Evolutionary conservation across 2,329 filamentous ascomycete genomes (phyloP).

Genomic region (Trichoderma asperellum): DNA sequence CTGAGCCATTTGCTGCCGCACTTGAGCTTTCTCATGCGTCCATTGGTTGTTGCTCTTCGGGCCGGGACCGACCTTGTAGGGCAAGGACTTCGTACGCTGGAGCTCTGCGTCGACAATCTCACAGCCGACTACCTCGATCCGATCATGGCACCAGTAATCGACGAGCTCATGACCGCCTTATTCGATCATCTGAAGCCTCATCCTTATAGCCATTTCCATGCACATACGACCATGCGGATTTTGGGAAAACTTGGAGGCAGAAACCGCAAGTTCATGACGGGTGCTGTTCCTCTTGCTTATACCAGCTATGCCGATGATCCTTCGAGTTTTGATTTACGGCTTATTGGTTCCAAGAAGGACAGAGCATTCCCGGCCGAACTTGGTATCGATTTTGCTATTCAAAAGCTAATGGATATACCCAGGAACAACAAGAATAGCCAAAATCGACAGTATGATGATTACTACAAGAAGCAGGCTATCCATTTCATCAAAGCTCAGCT

Average conservation of each 20-base stretch:
- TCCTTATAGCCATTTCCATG: slow-evolving; percentile 95
- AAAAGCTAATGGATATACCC: slow-evolving; percentile 80
- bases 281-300: slow-evolving; percentile 81
- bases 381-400: slow-evolving; percentile 85
- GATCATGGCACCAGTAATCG: slow-evolving; percentile 98
- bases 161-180: slow-evolving; percentile 95
- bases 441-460: slow-evolving; percentile 70
- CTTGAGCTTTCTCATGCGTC: slow-evolving; percentile 94
- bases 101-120: slow-evolving; percentile 96
- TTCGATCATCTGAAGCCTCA: slow-evolving; percentile 94
- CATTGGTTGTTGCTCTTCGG: slow-evolving; percentile 90
- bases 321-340: slow-evolving; percentile 82
- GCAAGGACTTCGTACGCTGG: slow-evolving; percentile 88
- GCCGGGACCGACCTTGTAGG: slow-evolving; percentile 93
- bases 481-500: slow-evolving; percentile 85
- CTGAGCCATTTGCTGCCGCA: slow-evolving; percentile 94
- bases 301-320: slow-evolving; percentile 85
- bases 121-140: slow-evolving; percentile 97
- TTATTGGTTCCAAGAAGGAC: slow-evolving; percentile 88
- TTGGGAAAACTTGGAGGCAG: slow-evolving; percentile 93
- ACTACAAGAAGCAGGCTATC: slow-evolving; percentile 93
- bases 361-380: slow-evolving; percentile 84
- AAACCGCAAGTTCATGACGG: slow-evolving; percentile 93
- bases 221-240: slow-evolving; percentile 96
- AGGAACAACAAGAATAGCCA: slow-evolving; percentile 60